Base-by-base conservation (phyloP, 495 filamentous ascomycete genomes). In the Lindgomyces ingoldianus region DNA sequence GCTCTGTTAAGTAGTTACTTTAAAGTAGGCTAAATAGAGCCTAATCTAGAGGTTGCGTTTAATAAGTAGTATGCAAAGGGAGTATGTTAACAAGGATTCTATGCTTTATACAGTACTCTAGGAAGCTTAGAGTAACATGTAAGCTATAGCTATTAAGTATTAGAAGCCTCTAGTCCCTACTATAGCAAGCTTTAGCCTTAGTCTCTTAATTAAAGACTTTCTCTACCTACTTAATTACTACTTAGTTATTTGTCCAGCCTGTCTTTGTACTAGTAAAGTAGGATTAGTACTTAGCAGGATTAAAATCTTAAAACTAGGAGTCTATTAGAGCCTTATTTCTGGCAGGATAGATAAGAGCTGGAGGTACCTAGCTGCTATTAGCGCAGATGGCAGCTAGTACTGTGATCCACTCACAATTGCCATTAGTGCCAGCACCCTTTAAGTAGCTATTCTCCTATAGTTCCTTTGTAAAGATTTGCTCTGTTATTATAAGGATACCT, bases 11-110 rank as follows among this genome's bases (percentile, higher is more conserved):
- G 50, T 53, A 53, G 24, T 25, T 18, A 6, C 16, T 53, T 16
- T 16, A 16, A n/a, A 53, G 25, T 16, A 21, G 50, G 29, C 16
- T 18, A 24, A 53, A 53, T 29, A 53, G 29, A 29, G 42, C 39
- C 12, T 67, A 26, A 57, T 69, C 53, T 19, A 69, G 46, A 33
- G 64, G 56, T 44, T 69, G 55, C 25, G 65, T 24, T 11, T 36
- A 19, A 44, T 69, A 54, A 36, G 55, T 69, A 18, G 57, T 53
- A 54, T 70, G 65, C n/a, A 49, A 46, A 3, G 65, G 57, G 39
- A 42, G 41, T 14, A 49, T n/a, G 29, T 19, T 18, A 19, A 63
- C 0, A 18, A 62, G n/a, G 29, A 70, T 67, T 12, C 22, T 39
- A 11, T 58, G 18, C n/a, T 44, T 18, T 52, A 57, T 0, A 44